Percentiles rank a stretch among this genome's conserved stretches.
These are phyloP conservation scores for Ascoidea asiatica DNA, from an alignment of 805 yeast species.

Conservation along the genomic window DNA sequence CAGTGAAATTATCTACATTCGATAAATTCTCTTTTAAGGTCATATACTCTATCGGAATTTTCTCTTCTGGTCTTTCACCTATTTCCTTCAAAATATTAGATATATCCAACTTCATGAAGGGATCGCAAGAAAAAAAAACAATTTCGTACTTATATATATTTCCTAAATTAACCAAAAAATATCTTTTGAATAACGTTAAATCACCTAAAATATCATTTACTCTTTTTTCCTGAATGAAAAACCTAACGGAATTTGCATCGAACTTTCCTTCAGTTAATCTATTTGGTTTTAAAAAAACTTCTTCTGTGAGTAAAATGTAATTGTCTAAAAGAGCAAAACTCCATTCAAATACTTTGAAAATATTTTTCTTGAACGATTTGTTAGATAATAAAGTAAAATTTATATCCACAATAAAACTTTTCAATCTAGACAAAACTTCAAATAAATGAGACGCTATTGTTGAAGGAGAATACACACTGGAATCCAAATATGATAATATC, in stretches of 20 bases:
- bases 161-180: constrained; percentile 25
- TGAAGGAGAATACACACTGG: constrained; percentile 24
- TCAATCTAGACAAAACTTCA: constrained; percentile 20
- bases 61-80: constrained; percentile 1
- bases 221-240: constrained; percentile 9
- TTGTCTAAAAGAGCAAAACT: constrained; percentile 26
- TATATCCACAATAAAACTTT: constrained; percentile 26
- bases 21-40: constrained; percentile 16
- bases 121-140: constrained; percentile 17
- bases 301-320: constrained; percentile 13
- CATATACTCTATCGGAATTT: constrained; percentile 11
- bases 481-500: constrained; percentile 14
- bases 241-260: constrained; percentile 1
- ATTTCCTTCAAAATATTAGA: not conserved
- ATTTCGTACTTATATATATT: constrained; percentile 16
- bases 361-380: constrained; percentile 11
- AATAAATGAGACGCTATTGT: constrained; percentile 27
- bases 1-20: constrained; percentile 22
- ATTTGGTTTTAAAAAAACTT: constrained; percentile 10
- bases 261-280: not conserved
- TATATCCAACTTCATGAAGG: constrained; percentile 5
- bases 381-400: constrained; percentile 14
- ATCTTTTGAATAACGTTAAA: constrained; percentile 32
- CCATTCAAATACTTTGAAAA: constrained; percentile 27
- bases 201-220: constrained; percentile 32